Evolutionary conservation across 2,329 filamentous ascomycete genomes (phyloP), one percentile per base, ranked within the genome.

Genomic region (Lecanosticta acicola): DNA sequence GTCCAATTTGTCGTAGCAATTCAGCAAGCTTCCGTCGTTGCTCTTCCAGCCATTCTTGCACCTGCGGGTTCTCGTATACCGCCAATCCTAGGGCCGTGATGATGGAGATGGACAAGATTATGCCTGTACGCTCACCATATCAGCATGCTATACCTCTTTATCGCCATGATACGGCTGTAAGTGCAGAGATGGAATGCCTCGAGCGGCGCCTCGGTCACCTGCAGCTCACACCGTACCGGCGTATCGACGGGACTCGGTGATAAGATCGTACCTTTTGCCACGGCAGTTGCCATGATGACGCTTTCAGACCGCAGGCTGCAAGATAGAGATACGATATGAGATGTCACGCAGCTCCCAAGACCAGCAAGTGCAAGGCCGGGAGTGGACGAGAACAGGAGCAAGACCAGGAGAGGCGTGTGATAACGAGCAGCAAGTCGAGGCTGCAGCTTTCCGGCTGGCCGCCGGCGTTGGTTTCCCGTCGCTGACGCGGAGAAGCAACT

Each of bases 31-130:
- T 81, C 46, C 77, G 77, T 37, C 80, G 76, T 45, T 77, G 79
- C 45, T 76, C 72, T 46, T 79, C 72, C 43, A 83, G 66, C 80
- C 80, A 83, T 72, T 74, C 70, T 62, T 78, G 72, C 48, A 83
- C 71, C 59, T 82, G 75, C 1, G 80, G 80, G 33, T 76, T 81
- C 61, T 83, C 77, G 63, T 82, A 81, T 37, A 81, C 74, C 42
- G 80, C 80, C 41, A 82, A 73, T 10, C 79, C 76, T 14, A 80
- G 78, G 49, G 80, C 80, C 42, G 82, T 74, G 45, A 83, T 68
- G 33, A 83, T 71, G 35, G 76, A 76, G 51, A 80, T 73, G 39
- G 77, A 78, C 55, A 83, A 75, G 51, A 84, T 77, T 53, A 82
- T 72, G 59, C 79, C 80, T 83, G 62, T 34, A 7, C 24, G 11